Evolutionary conservation across 371 early-diverging fungal species (phyloP).

Genomic region (Phascolomyces articulosus): DNA sequence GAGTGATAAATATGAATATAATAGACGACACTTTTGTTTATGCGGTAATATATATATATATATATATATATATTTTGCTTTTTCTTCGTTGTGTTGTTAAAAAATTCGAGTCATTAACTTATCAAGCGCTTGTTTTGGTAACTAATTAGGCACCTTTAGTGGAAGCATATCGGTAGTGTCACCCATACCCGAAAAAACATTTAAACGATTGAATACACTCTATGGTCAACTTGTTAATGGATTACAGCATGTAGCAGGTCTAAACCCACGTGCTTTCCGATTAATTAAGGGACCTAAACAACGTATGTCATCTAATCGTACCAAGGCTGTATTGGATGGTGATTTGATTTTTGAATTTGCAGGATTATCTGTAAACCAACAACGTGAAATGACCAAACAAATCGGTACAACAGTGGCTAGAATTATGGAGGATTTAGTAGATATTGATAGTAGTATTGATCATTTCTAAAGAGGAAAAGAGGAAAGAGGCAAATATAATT

Average conservation of each 20-base stretch:
- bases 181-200: conserved; percentile 89
- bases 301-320: conserved; percentile 67
- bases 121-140: too few relatives aligned
- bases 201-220: conserved; percentile 80
- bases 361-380: conserved; percentile 68
- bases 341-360: conserved; percentile 80
- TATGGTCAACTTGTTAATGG: conserved; percentile 81
- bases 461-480: conserved; percentile 72
- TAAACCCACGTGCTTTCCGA: conserved; percentile 90
- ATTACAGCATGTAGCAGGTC: conserved; percentile 82
- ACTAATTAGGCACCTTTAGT: conserved; percentile 66
- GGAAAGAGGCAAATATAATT: too few relatives aligned
- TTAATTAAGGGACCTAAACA: conserved; percentile 60
- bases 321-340: conserved; percentile 82
- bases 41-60: conserved; percentile 42
- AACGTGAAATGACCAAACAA: conserved; percentile 86
- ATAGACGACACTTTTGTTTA: conserved; percentile 50
- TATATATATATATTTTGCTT: not conserved
- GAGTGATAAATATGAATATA: conserved; percentile 22
- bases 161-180: conserved; percentile 76
- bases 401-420: conserved; percentile 85
- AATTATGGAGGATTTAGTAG: conserved; percentile 85
- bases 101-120: not conserved
- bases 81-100: not conserved
- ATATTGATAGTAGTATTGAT: conserved; percentile 68